Evolutionary conservation across 257 asterid species (phyloP).

Genomic region (Solanum lycopersicoides): DNA sequence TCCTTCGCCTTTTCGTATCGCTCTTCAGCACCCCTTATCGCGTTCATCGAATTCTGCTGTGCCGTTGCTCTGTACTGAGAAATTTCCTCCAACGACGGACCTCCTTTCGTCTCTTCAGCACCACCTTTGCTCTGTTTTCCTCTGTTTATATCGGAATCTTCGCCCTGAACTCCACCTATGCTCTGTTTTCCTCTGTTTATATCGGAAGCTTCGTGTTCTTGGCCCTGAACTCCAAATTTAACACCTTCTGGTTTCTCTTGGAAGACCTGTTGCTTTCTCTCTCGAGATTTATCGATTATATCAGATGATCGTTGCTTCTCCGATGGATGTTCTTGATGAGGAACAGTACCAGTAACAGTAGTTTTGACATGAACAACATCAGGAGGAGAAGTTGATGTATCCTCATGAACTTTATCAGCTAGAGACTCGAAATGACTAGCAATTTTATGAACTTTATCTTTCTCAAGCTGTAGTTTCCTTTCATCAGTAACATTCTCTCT

Average conservation of each 20-base stretch:
- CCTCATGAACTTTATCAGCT: slow-evolving; percentile 9
- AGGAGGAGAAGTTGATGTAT: not conserved
- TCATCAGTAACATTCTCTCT: slow-evolving; percentile 29
- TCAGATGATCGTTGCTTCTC: not conserved
- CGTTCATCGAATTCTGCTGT: slow-evolving; percentile 50
- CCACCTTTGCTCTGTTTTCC: not conserved
- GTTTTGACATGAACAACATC: not conserved
- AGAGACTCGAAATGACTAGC: slow-evolving; percentile 46
- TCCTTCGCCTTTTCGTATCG: slow-evolving; percentile 22
- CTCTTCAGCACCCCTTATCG: slow-evolving; percentile 40
- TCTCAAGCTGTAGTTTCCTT: slow-evolving; percentile 22
- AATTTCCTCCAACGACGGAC: slow-evolving; percentile 44
- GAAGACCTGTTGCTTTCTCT: not conserved
- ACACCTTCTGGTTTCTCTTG: slow-evolving; percentile 13
- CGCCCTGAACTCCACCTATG: not conserved
- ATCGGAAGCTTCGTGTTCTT: too few relatives aligned
- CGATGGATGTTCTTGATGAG: not conserved
- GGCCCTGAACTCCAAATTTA: not conserved
- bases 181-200: too few relatives aligned
- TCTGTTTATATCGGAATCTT: not conserved
- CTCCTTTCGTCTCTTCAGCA: not conserved
- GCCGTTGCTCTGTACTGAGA: slow-evolving; percentile 37
- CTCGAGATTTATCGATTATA: not conserved
- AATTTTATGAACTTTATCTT: slow-evolving; percentile 44
- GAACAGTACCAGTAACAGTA: not conserved